Evolutionary conservation across 2,329 filamentous ascomycete genomes (phyloP).

Genomic region (Grosmannia serpens): DNA sequence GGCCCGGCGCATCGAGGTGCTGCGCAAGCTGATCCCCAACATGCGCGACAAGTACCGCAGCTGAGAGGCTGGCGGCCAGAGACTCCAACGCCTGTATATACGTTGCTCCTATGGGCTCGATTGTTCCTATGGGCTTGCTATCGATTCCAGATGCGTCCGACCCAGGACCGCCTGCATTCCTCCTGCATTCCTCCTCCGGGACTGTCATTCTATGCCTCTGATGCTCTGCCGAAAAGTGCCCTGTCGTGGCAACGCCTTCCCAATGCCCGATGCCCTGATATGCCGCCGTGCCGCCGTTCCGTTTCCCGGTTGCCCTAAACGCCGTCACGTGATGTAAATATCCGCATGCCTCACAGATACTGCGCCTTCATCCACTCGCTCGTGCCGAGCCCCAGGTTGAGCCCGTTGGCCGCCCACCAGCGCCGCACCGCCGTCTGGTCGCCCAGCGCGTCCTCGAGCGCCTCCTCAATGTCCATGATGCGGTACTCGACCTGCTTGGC

Average conservation of each 20-base stretch:
- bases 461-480: constrained; percentile 91
- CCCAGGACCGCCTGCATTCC: not conserved
- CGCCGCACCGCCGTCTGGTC: constrained; percentile 58
- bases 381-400: constrained; percentile 71
- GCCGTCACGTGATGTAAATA: constrained; percentile 2
- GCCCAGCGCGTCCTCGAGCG: constrained; percentile 73
- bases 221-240: not conserved
- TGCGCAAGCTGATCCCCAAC: constrained; percentile 55
- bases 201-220: not conserved
- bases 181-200: not conserved
- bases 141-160: not conserved
- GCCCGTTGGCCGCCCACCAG: constrained; percentile 82
- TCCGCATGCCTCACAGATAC: constrained; percentile 38
- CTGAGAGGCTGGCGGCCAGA: too few relatives aligned
- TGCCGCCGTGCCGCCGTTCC: not conserved
- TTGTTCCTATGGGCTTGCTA: too few relatives aligned
- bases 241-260: not conserved
- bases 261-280: not conserved
- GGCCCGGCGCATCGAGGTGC: constrained; percentile 55
- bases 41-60: constrained; percentile 28
- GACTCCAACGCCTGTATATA: too few relatives aligned
- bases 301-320: not conserved
- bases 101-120: too few relatives aligned
- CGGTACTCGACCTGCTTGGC: constrained; percentile 79
- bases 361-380: constrained; percentile 85